phyloP scores from a whole-genome alignment of 805 yeast species.

The Ogataea pini region DNA sequence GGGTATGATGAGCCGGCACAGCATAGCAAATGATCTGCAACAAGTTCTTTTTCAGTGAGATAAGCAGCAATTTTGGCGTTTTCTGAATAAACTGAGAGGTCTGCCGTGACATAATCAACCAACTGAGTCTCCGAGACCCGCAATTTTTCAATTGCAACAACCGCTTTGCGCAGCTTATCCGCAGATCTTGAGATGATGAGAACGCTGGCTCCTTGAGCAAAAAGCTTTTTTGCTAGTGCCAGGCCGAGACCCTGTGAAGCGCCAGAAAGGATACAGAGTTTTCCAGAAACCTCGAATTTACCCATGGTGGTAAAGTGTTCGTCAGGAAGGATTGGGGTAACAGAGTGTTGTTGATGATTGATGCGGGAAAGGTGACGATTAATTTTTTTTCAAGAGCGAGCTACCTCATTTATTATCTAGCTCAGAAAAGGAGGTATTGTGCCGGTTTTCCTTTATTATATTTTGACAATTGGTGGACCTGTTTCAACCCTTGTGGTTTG shows the following conservation, averaged over 20 bases:
- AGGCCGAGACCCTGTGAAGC: conserved; percentile 94
- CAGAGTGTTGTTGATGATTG: no score
- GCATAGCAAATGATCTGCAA: conserved; percentile 75
- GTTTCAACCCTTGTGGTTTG: no score
- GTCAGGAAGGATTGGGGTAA: neutral
- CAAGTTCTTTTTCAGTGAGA: conserved; percentile 24
- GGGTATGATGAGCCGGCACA: conserved; percentile 90
- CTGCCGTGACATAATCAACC: conserved; percentile 56
- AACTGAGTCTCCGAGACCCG: conserved; percentile 35
- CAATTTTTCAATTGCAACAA: conserved; percentile 40
- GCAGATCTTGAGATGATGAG: conserved; percentile 78
- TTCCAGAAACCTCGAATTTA: conserved; percentile 40
- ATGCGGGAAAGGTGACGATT: conserved; percentile 7
- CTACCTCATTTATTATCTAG: no score
- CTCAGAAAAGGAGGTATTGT: no score
- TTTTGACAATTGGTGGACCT: no score
- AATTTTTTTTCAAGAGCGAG: neutral
- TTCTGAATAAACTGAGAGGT: conserved; percentile 60
- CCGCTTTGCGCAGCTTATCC: conserved; percentile 53
- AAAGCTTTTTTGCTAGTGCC: conserved; percentile 59
- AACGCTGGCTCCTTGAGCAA: conserved; percentile 57
- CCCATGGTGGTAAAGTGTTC: neutral
- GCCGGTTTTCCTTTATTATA: no score
- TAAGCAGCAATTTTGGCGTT: conserved; percentile 40
- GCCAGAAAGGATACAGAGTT: conserved; percentile 77